A percentile compares a stretch with the other conserved stretches of the same genome.
Conservation (phyloP, 1,139 yeast genomes). For the Yamadazyma friedrichii region DNA sequence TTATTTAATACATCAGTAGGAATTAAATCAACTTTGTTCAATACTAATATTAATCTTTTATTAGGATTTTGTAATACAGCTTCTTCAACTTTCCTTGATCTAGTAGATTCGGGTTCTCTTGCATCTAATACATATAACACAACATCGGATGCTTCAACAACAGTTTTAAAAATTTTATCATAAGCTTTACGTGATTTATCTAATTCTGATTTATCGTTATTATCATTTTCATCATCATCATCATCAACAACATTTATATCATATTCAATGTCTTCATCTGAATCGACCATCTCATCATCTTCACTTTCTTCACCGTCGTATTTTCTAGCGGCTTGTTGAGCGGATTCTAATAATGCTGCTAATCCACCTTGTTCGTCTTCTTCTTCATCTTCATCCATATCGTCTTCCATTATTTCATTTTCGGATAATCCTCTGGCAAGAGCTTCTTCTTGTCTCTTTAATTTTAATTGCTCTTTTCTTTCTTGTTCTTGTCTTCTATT, state of each 20-base stretch:
- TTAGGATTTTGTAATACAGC: slow-evolving; percentile 76
- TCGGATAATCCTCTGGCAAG: slow-evolving; percentile 41
- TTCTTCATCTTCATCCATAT: slow-evolving; percentile 38
- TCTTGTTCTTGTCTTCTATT: slow-evolving; percentile 62
- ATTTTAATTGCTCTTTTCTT: slow-evolving; percentile 51
- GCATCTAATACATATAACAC: slow-evolving; percentile 92
- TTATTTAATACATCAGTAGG: slow-evolving; percentile 80
- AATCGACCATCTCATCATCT: slow-evolving; percentile 40
- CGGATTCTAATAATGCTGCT: slow-evolving; percentile 85
- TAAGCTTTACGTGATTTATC: slow-evolving; percentile 92
- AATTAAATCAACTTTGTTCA: slow-evolving; percentile 90
- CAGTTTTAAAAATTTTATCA: slow-evolving; percentile 80
- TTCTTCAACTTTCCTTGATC: slow-evolving; percentile 89
- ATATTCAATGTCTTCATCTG: slow-evolving; percentile 49
- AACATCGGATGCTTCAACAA: slow-evolving; percentile 87
- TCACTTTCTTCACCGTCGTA: slow-evolving; percentile 56
- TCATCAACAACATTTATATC: slow-evolving; percentile 31
- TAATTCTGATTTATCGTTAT: slow-evolving; percentile 30
- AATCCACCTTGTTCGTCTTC: slow-evolving; percentile 59
- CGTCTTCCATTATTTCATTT: slow-evolving; percentile 35
- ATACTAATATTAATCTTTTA: slow-evolving; percentile 78
- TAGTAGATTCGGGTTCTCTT: slow-evolving; percentile 93
- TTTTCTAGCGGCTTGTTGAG: slow-evolving; percentile 78
- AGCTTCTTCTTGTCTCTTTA: slow-evolving; percentile 48
- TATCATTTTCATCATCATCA: slow-evolving; percentile 28